Evolutionary conservation across 2,329 filamentous ascomycete species (phyloP).

Genomic region (Botrytis tulipae): DNA sequence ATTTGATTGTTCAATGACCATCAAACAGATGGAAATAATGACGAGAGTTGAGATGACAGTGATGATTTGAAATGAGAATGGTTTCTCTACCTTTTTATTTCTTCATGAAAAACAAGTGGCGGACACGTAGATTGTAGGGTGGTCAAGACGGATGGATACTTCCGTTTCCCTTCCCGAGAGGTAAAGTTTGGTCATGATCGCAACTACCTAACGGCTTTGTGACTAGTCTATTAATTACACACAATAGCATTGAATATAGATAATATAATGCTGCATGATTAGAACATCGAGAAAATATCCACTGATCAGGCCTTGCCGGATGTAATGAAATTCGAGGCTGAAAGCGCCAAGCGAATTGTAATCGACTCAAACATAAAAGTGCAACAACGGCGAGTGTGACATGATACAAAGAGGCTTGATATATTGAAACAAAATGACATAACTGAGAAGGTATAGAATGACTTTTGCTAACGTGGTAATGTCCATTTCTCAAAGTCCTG

Average conservation of each 20-base stretch:
- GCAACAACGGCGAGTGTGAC: neutral
- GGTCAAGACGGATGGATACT: neutral
- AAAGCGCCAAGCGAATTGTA: neutral
- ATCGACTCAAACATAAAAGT: neutral
- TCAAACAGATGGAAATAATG: neutral
- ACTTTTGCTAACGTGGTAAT: conserved; percentile 5
- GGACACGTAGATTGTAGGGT: neutral
- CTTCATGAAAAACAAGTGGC: neutral
- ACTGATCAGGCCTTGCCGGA: conserved; percentile 1
- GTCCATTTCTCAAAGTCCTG: neutral
- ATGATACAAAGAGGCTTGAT: neutral
- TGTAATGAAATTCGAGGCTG: neutral
- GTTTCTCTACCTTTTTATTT: neutral
- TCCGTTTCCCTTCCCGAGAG: neutral
- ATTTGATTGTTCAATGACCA: neutral
- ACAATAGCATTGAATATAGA: neutral
- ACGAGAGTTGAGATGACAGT: neutral
- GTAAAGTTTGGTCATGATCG: neutral
- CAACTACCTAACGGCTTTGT: neutral
- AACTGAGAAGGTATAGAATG: neutral
- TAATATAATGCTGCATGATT: neutral
- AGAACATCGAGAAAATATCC: neutral
- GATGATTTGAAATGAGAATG: neutral
- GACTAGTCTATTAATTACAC: neutral
- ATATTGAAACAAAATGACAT: neutral